Base-by-base conservation (phyloP, 1,284 basidiomycete genomes). In the Fomes fomentarius region DNA sequence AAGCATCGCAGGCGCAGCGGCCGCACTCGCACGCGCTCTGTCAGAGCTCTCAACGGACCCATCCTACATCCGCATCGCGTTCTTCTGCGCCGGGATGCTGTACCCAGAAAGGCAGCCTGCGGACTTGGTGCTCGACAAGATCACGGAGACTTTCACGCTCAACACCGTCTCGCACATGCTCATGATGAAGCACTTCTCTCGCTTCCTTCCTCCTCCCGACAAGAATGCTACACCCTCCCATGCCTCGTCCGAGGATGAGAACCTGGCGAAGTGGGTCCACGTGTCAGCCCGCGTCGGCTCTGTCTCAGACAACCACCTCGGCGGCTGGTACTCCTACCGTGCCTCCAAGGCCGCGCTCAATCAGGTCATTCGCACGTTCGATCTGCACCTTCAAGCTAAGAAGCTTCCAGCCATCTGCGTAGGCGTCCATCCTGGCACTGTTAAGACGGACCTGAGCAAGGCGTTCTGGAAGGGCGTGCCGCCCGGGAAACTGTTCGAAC, bases 341-440 rank as follows among this genome's bases (percentile, higher is more conserved):
- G 76, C 86, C 51, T 88, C 86, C 50, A 91, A 91, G 68, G 83
- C 88, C 0, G 88, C 89, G 39, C 75, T 91, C 54, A 90, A 91
- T 66, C 87, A 91, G 68, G 76, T 87, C 44, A 74, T 90, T 64
- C 82, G 83, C 54, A 88, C 84, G 2, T 82, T 89, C 56, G 83
- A 89, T 65, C 72, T 84, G 54, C 83, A 91, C 64, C 75, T 91
- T 34, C 67, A 75, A 56, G 73, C 78, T 68, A 78, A 79, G 61
- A 78, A 76, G 54, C 73, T 69, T 3, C 76, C 78, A 7, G 82
- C 84, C 10, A 78, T 91, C 41, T 79, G 75, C 59, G 74, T 84
- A 34, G 82, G 80, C 5, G 71, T 84, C n/a, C 82, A 85, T 63
- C 83, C 83, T 1, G 83, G 83, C 1, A 85, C 83, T 1, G 77